These are phyloP conservation scores for Pseudopyricularia javanii DNA, from an alignment of 2,329 filamentous ascomycete genomes.

Conservation along the genomic window DNA sequence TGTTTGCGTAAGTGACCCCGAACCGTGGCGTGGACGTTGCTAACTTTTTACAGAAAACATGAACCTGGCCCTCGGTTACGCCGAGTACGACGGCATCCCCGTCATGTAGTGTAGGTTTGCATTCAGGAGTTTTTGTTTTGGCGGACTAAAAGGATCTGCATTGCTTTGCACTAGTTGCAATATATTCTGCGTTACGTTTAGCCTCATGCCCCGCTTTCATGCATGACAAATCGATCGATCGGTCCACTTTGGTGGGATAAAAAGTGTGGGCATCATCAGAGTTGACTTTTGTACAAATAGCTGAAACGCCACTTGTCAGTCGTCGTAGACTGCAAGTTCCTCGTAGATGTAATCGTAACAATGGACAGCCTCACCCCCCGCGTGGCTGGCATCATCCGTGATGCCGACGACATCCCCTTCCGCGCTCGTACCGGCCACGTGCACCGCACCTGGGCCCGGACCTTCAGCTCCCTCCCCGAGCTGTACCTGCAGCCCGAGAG, in stretches of 20 bases:
- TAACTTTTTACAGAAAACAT: conserved; percentile 57
- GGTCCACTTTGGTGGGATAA: neutral
- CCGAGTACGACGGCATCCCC: conserved; percentile 80
- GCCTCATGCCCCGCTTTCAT: too few relatives aligned
- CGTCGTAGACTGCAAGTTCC: too few relatives aligned
- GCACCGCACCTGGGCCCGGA: conserved; percentile 91
- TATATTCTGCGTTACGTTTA: neutral
- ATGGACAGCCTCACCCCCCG: neutral
- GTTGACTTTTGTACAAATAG: neutral
- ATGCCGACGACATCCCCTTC: conserved; percentile 49
- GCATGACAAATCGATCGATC: too few relatives aligned
- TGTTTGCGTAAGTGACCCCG: conserved; percentile 60
- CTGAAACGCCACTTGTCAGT: too few relatives aligned
- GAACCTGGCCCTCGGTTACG: conserved; percentile 82
- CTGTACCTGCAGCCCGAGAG: conserved; percentile 79
- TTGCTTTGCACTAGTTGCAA: neutral
- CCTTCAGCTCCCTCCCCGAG: conserved; percentile 80
- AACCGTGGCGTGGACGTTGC: neutral
- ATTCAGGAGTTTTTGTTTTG: conserved; percentile 2
- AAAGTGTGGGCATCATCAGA: neutral
- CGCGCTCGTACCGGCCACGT: conserved; percentile 59
- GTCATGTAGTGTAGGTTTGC: conserved; percentile 21
- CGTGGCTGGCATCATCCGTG: neutral
- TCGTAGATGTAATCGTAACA: too few relatives aligned
- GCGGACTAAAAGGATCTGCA: neutral